Evolutionary conservation across 331 rosid species (phyloP).

Genomic region (Quercus tomentella): DNA sequence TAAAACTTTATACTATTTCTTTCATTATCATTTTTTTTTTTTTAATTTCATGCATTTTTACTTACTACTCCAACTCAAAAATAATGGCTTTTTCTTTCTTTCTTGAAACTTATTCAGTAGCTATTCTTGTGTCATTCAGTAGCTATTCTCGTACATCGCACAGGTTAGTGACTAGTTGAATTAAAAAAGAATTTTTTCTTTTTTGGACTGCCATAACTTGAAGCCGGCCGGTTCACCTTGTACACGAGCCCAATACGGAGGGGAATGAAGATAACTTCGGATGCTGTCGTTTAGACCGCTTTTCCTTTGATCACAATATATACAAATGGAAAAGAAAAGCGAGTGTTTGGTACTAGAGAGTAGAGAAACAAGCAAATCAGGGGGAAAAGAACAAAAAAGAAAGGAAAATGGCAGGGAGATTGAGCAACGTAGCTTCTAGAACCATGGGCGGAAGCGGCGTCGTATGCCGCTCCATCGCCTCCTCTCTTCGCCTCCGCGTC

Average conservation of each 20-base stretch:
- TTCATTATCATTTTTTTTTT: too few species aligned
- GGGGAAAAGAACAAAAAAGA: neutral
- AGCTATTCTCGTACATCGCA: too few species aligned
- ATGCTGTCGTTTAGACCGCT: neutral
- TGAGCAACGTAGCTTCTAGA: constrained; percentile 60
- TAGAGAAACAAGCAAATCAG: neutral
- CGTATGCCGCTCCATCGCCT: constrained; percentile 59
- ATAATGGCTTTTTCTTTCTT: too few species aligned
- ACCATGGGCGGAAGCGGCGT: constrained; percentile 82
- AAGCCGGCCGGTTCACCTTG: neutral
- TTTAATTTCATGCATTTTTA: too few species aligned
- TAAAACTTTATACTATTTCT: too few species aligned
- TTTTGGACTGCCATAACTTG: too few species aligned
- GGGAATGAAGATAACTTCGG: neutral
- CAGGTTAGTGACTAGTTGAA: too few species aligned
- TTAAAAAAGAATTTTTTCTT: too few species aligned
- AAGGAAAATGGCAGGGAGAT: constrained; percentile 66
- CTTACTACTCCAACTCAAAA: too few species aligned
- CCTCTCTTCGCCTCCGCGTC: constrained; percentile 72
- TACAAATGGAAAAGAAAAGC: neutral
- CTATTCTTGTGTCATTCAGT: too few species aligned
- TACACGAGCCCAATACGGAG: neutral
- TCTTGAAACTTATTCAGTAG: too few species aligned
- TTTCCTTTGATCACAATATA: too few species aligned
- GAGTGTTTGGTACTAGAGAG: neutral